Evolutionary conservation across 495 filamentous ascomycete genomes (phyloP), one percentile per base, ranked within the genome.

Genomic region (Aspergillus steynii): DNA sequence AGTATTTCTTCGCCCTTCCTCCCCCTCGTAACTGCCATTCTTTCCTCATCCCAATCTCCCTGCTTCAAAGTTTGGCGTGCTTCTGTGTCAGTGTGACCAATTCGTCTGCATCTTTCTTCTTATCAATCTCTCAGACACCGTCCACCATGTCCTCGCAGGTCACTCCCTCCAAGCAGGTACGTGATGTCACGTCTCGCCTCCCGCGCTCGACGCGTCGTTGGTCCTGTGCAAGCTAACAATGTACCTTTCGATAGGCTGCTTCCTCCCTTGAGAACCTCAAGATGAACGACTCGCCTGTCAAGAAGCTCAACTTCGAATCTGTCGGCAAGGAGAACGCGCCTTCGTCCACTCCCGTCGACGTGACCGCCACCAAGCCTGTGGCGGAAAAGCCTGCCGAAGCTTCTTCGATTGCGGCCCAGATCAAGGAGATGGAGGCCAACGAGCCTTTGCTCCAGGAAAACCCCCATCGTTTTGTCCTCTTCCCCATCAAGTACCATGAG

Each of bases 401-500:
- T 27, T 45, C 72, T 61, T 80, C 78, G 68, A 83, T 85, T 52
- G 86, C 85, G 61, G 69, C 81, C 58, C 83, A 81, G 26, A 85
- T 90, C 71, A 90, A 90, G 76, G 71, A 85, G 25, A 79, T 89
- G 58, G 90, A 96, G 76, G 83, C 83, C 56, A 84, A 90, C 51
- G 95, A 99, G 83, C 95, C 95, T 52, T 83, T 99, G 60, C 88
- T 99, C 29, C 90, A 90, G 72, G 95, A 97, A 81, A 99, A 99
- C 80, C 90, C 92, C 65, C 85, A 97, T 63, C 91, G 95, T 65
- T 99, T 98, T 73, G 95, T 99, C 57, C 83, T 99, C 53, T 99
- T 99, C 79, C 95, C 95, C 61, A 98, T 99, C 77, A 97, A 96
- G 83, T 98, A 98, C 75, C 92, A 99, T 69, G 95, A 99, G 88